Conservation (phyloP, 176 grass and related monocot genomes). For the Urochloa ruziziensis region DNA sequence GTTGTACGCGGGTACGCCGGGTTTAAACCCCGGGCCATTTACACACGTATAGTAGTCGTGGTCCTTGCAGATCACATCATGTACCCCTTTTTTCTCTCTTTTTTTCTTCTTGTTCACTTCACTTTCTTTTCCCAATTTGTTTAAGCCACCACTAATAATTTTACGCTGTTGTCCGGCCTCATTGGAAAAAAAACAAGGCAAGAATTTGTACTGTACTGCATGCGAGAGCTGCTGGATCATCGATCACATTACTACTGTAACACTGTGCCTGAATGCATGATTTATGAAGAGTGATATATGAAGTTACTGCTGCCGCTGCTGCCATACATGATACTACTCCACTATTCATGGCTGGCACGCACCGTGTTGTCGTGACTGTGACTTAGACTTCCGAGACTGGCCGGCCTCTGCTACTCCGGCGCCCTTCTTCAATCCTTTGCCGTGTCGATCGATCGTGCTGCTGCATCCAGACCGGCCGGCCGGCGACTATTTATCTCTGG, state of each 20-base stretch:
- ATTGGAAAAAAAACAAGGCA: background rate
- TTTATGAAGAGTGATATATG: conserved; percentile 11
- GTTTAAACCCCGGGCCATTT: conserved; percentile 27
- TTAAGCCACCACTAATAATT: conserved; percentile 13
- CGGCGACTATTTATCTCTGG: background rate
- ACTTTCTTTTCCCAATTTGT: background rate
- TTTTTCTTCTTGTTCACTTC: background rate
- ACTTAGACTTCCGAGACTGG: background rate
- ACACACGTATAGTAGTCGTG: conserved; percentile 16
- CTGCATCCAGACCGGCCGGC: background rate
- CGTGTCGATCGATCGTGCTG: background rate
- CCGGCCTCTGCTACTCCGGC: background rate
- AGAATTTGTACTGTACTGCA: background rate
- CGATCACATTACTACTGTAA: background rate
- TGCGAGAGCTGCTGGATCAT: background rate
- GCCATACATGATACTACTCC: background rate
- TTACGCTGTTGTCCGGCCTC: background rate
- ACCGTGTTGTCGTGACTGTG: background rate
- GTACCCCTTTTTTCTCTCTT: background rate
- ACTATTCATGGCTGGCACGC: background rate
- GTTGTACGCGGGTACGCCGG: conserved; percentile 35
- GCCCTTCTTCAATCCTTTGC: conserved; percentile 2
- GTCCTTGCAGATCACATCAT: conserved; percentile 1
- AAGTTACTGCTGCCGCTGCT: background rate
- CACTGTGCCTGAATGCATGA: background rate